These are phyloP conservation scores for Cladosporium sp. DNA, from an alignment of 2,329 filamentous ascomycete species.

Conservation along the genomic window DNA sequence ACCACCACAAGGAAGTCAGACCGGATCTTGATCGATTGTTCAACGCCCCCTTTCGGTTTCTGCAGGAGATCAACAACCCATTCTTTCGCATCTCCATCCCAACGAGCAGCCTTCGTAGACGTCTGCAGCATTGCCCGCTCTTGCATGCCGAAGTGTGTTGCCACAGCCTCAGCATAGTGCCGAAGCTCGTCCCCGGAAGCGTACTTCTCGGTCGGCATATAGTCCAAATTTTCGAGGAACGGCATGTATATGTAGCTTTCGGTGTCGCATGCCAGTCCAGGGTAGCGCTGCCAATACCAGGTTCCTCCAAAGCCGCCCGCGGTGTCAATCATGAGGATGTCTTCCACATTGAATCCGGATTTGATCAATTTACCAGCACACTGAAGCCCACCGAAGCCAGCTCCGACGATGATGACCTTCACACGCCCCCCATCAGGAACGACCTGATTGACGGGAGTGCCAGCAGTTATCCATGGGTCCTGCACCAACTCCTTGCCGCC, in stretches of 20 bases:
- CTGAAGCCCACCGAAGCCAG: constrained; percentile 41
- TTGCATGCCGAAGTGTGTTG: constrained; percentile 26
- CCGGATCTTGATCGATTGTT: constrained; percentile 24
- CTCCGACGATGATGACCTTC: constrained; percentile 37
- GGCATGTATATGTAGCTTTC: constrained; percentile 45
- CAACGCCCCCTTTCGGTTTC: constrained; percentile 25
- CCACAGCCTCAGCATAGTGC: no score
- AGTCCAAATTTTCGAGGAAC: constrained; percentile 40
- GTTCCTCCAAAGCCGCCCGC: constrained; percentile 36
- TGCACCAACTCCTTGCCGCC: constrained; percentile 4
- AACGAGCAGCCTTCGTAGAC: background rate
- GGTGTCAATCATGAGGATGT: constrained; percentile 34
- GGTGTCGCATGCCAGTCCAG: constrained; percentile 45
- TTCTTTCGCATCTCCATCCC: constrained; percentile 29
- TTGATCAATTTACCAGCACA: constrained; percentile 38
- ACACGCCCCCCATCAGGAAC: constrained; percentile 16
- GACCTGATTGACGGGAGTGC: constrained; percentile 17
- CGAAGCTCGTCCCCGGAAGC: constrained; percentile 33
- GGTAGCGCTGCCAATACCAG: constrained; percentile 41
- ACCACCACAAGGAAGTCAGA: constrained; percentile 58
- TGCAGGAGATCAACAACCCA: constrained; percentile 23
- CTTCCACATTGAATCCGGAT: constrained; percentile 31
- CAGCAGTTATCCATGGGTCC: constrained; percentile 27
- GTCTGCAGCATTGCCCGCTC: constrained; percentile 39
- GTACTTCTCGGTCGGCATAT: constrained; percentile 36